phyloP scores from a whole-genome alignment of 1,284 basidiomycete species.

The Xerocomus nothofagi region DNA sequence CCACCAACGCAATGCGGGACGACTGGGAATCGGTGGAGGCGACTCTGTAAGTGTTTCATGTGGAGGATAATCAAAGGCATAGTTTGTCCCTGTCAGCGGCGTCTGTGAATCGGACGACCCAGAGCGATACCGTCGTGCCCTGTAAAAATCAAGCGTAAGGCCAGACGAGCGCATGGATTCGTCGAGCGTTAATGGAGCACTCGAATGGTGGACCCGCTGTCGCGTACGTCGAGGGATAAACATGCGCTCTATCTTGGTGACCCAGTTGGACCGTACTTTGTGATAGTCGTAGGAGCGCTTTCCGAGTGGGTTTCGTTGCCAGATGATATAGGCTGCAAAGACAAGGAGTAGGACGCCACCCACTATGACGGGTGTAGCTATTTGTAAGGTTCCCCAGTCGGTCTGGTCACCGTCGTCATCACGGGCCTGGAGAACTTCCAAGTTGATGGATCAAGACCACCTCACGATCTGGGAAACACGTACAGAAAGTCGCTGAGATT shows the following conservation, averaged over 20 bases:
- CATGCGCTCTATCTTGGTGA: conserved; percentile 14
- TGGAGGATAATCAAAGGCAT: conserved; percentile 9
- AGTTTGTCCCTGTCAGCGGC: conserved; percentile 20
- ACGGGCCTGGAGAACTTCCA: conserved; percentile 15
- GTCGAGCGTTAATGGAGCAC: conserved; percentile 22
- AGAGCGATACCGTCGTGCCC: conserved; percentile 18
- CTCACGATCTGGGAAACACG: conserved; percentile 5
- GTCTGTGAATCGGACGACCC: conserved; percentile 32
- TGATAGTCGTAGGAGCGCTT: conserved; percentile 14
- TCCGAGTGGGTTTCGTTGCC: conserved; percentile 12
- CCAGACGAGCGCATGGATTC: conserved; percentile 21
- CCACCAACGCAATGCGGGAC: conserved; percentile 29
- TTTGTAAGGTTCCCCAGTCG: conserved; percentile 36
- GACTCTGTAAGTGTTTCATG: not conserved
- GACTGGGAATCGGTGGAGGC: conserved; percentile 6
- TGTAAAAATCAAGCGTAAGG: not conserved
- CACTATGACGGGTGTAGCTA: conserved; percentile 35
- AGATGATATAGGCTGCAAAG: conserved; percentile 25
- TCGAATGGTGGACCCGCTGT: conserved; percentile 13
- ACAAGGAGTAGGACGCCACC: conserved; percentile 30
- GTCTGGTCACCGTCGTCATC: not conserved
- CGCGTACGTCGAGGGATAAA: conserved; percentile 18
- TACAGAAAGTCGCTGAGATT: conserved; percentile 23
- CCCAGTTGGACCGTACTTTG: conserved; percentile 13
- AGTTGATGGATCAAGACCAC: not conserved